Evolutionary conservation across 805 yeast genomes (phyloP).

Genomic region (Hagleromyces aurorensis): DNA sequence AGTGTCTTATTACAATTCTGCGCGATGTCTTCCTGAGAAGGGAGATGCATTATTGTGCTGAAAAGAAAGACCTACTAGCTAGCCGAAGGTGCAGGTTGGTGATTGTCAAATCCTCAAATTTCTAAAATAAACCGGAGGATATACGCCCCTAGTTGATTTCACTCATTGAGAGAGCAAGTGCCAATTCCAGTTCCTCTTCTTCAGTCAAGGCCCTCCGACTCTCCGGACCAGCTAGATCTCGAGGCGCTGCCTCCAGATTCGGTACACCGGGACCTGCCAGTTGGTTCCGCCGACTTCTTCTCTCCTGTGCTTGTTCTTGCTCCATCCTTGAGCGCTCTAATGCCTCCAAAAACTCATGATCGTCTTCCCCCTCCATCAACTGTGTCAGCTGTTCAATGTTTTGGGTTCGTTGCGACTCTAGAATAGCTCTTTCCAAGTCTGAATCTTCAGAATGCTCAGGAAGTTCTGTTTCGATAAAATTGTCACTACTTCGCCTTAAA

Average conservation of each 20-base stretch:
- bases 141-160: constrained; percentile 15
- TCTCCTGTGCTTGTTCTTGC: constrained; percentile 1
- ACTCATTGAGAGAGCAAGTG: constrained; percentile 29
- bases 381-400: constrained; percentile 9
- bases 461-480: too few relatives aligned
- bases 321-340: constrained; percentile 15
- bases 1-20: too few relatives aligned
- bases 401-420: constrained; percentile 13
- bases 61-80: too few relatives aligned
- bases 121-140: not conserved
- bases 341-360: constrained; percentile 16
- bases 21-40: too few relatives aligned
- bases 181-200: constrained; percentile 28
- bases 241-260: too few relatives aligned
- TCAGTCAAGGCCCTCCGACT: constrained; percentile 5
- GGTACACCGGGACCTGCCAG: constrained; percentile 1
- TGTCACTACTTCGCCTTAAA: not conserved
- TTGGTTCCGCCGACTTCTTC: not conserved
- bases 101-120: too few relatives aligned
- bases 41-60: too few relatives aligned
- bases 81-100: too few relatives aligned
- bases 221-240: not conserved
- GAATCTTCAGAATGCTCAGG: constrained; percentile 9
- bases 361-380: constrained; percentile 12
- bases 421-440: constrained; percentile 15